Conservation (phyloP, 2,329 filamentous ascomycete species). For the Plenodomus lindquistii region DNA sequence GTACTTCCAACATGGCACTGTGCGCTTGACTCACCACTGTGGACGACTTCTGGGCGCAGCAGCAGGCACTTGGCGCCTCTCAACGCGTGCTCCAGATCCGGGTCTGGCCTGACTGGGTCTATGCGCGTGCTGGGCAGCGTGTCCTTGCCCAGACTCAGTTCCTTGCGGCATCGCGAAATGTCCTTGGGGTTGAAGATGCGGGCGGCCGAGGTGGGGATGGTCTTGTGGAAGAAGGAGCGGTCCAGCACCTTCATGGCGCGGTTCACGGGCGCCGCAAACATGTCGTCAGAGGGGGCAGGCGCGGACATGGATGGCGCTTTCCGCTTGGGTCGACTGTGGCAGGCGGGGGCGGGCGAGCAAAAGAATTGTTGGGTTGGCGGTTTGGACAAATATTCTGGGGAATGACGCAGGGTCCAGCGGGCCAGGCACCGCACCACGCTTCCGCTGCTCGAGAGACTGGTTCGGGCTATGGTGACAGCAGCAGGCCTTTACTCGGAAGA, state of each 20-base stretch:
- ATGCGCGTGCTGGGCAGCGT: conserved; percentile 67
- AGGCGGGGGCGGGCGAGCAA: conserved; percentile 1
- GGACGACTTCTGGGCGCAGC: conserved; percentile 49
- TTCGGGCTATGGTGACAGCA: not conserved
- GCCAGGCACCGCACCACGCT: conserved; percentile 1
- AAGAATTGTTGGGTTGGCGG: conserved; percentile 3
- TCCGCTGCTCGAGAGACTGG: not conserved
- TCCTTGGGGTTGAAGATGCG: conserved; percentile 74
- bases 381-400: not conserved
- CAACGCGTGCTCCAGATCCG: conserved; percentile 60
- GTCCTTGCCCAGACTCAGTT: conserved; percentile 68
- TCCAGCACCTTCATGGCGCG: conserved; percentile 81
- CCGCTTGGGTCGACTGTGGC: not conserved
- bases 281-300: conserved; percentile 40
- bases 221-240: conserved; percentile 78
- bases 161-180: conserved; percentile 71
- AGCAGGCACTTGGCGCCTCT: conserved; percentile 51
- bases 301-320: conserved; percentile 29
- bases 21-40: conserved; percentile 37
- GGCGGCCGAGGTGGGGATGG: conserved; percentile 75
- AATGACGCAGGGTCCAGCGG: conserved; percentile 18
- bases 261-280: conserved; percentile 80
- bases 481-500: too few relatives aligned
- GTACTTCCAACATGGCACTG: conserved; percentile 20
- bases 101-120: conserved; percentile 62